Percentiles rank a stretch among this genome's conserved stretches.
Evolutionary conservation across 2,329 filamentous ascomycete species (phyloP).

Genomic region (Aspergillus costaricaensis): DNA sequence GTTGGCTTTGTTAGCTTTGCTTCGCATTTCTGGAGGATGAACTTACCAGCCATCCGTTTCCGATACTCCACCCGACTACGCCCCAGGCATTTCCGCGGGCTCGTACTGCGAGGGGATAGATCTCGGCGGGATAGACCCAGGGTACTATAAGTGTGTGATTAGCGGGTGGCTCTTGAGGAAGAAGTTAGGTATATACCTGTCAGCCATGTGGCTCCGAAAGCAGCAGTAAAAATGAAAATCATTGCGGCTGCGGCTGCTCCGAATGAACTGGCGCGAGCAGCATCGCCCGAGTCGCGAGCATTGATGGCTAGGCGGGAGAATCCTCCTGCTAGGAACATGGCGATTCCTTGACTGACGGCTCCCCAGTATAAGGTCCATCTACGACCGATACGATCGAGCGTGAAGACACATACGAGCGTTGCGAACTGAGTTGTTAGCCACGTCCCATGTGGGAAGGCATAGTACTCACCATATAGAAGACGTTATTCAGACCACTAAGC

Average conservation of each 20-base stretch:
- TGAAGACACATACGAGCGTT: slow-evolving; percentile 70
- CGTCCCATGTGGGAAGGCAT: background rate
- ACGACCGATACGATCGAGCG: slow-evolving; percentile 67
- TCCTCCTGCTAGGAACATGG: slow-evolving; percentile 68
- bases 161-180: slow-evolving; percentile 59
- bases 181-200: slow-evolving; percentile 56
- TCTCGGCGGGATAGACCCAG: slow-evolving; percentile 70
- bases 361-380: slow-evolving; percentile 72
- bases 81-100: slow-evolving; percentile 76
- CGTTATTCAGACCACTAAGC: slow-evolving; percentile 61
- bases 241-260: slow-evolving; percentile 69
- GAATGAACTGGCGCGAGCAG: slow-evolving; percentile 52
- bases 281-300: slow-evolving; percentile 50
- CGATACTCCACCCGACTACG: slow-evolving; percentile 74
- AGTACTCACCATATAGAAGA: slow-evolving; percentile 56
- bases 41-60: slow-evolving; percentile 65
- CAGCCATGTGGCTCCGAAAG: slow-evolving; percentile 67
- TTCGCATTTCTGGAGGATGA: slow-evolving; percentile 20
- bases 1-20: slow-evolving; percentile 8
- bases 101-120: slow-evolving; percentile 70
- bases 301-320: slow-evolving; percentile 59
- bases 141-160: slow-evolving; percentile 46
- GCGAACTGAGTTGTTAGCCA: slow-evolving; percentile 52
- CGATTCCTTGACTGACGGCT: slow-evolving; percentile 62
- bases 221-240: slow-evolving; percentile 68